phyloP scores from a whole-genome alignment of 1,284 basidiomycete species.

The Trichosporon coremiiforme region DNA sequence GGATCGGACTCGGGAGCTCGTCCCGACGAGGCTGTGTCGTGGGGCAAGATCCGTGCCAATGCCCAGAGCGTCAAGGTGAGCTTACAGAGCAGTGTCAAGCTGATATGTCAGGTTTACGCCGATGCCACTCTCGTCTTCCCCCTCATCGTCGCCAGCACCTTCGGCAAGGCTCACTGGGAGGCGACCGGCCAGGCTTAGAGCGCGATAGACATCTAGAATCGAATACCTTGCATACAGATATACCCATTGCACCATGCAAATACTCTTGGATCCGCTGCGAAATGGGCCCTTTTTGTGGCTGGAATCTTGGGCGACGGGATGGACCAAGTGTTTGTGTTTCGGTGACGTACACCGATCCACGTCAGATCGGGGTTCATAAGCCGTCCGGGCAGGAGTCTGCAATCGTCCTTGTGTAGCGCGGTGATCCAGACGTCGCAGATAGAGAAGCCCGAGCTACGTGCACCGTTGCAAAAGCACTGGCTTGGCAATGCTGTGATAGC shows the following conservation, averaged over 20 bases:
- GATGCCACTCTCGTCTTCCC: slow-evolving; percentile 88
- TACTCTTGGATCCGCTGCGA: too few relatives aligned
- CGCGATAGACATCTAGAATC: not conserved
- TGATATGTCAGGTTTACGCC: slow-evolving; percentile 57
- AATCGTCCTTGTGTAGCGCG: too few relatives aligned
- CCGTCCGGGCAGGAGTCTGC: not conserved
- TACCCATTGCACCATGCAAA: slow-evolving; percentile 14
- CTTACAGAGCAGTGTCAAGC: slow-evolving; percentile 19
- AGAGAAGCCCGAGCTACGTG: not conserved
- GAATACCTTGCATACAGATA: slow-evolving; percentile 23
- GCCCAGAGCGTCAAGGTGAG: slow-evolving; percentile 87
- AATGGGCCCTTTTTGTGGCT: too few relatives aligned
- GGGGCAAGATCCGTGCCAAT: slow-evolving; percentile 94
- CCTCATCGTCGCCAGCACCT: slow-evolving; percentile 82
- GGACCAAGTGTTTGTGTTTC: not conserved
- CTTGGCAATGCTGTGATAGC: too few relatives aligned
- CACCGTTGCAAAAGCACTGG: too few relatives aligned
- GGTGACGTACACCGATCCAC: not conserved
- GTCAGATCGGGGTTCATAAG: not conserved
- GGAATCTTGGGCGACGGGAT: too few relatives aligned
- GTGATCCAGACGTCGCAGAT: not conserved
- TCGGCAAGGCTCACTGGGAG: slow-evolving; percentile 64
- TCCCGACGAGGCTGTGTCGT: slow-evolving; percentile 98
- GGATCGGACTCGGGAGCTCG: slow-evolving; percentile 96
- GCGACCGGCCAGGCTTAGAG: slow-evolving; percentile 9